Evolutionary conservation across 208 protist species (phyloP), one percentile per base, ranked within the genome.

Genomic region (Endotrypanum monterogeii): DNA sequence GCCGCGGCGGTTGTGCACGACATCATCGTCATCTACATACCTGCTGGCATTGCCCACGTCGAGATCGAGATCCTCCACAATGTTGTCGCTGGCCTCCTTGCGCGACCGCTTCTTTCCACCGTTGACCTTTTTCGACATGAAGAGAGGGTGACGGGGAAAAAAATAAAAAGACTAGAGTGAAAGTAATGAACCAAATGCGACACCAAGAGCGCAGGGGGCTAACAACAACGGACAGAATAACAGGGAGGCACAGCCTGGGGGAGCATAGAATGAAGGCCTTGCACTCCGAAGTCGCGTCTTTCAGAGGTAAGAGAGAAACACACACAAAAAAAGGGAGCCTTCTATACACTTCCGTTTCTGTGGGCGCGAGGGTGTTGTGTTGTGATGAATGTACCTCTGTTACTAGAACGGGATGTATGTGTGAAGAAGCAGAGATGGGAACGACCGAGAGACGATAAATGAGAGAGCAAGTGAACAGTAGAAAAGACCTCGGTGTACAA

Each of bases 61-160:
- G 18, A 96, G 79, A 67, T 96, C 91, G 48, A 96, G 85, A 67
- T 95, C 90, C 80, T 97, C 91, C 11, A 89, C 87, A 44, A 90
- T 84, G 58, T 67, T 80, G 58, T 86, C 77, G 30, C 35, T 67
- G 16, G 71, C 74, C 77, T 86, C 80, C 56, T 80, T 48, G 78
- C 69, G 44, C 16, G 55, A 68, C 37, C 76, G 67, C 78, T 84
- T 78, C 73, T 71, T 80, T 1, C 67, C 41, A n/a, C 73, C 68
- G 46, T 74, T 68, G 14, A 20, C 39, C 18, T 44, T 44, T 28
- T 44, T 54, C 37, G 44, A 0, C 63, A 68, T 68, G 1, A 39
- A 7, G 11, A 25, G 8, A 55, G 25, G n/a, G n/a, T n/a, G n/a
- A n/a, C n/a, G n/a, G n/a, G n/a, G 2, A 7, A 2, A 54, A 39